A percentile compares a stretch with the other conserved stretches of the same genome.
phyloP scores from a whole-genome alignment of 805 yeast species.

The Spathaspora passalidarum region DNA sequence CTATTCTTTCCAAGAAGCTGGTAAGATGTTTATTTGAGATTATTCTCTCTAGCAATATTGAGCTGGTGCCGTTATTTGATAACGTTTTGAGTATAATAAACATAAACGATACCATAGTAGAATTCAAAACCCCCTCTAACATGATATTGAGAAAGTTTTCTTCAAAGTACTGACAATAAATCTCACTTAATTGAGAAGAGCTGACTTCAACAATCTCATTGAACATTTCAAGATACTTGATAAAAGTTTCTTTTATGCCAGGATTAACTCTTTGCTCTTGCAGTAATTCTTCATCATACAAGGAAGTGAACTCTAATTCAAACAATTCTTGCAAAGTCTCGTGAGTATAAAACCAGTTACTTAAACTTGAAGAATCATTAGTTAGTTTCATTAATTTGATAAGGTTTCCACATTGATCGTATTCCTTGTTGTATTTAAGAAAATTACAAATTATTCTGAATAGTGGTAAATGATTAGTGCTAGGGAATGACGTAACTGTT shows the following conservation, averaged over 20 bases:
- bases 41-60: not conserved
- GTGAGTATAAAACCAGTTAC: slow-evolving; percentile 2
- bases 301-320: not conserved
- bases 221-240: slow-evolving; percentile 3
- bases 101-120: slow-evolving; percentile 4
- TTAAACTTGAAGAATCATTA: slow-evolving; percentile 3
- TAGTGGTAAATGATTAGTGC: not conserved
- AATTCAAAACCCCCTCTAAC: slow-evolving; percentile 1
- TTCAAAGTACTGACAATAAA: slow-evolving; percentile 5
- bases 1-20: not conserved
- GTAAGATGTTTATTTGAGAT: slow-evolving; percentile 4
- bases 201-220: slow-evolving; percentile 1
- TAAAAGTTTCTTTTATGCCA: slow-evolving; percentile 1
- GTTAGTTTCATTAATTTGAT: slow-evolving; percentile 6
- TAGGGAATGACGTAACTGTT: not conserved
- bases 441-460: not conserved
- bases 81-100: slow-evolving; percentile 6
- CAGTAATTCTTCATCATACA: not conserved
- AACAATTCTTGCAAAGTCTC: not conserved
- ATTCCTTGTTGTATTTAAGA: not conserved
- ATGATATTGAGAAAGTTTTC: slow-evolving; percentile 1
- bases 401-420: slow-evolving; percentile 1
- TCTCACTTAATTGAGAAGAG: slow-evolving; percentile 3
- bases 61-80: slow-evolving; percentile 1
- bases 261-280: not conserved